Evolutionary conservation across 176 grass and related monocot species (phyloP), one percentile per base, ranked within the genome.

Genomic region (Oryza punctata): DNA sequence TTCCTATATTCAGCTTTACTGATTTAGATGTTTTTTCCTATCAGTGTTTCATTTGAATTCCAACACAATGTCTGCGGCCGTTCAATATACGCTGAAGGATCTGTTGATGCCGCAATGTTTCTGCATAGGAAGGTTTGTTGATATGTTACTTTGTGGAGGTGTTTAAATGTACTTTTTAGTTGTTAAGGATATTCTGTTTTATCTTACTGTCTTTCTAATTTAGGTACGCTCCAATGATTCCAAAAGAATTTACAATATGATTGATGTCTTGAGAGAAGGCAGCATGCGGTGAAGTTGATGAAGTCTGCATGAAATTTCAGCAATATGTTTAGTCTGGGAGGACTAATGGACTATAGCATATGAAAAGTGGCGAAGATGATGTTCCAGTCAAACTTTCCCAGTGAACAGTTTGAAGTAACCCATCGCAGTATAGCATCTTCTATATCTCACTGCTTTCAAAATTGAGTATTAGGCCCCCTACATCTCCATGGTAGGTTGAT

Each of bases 1-100:
- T 88, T 18, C 19, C 49, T 45, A 32, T 27, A 44, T 74, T 64
- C 24, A 74, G 60, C 37, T 68, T 61, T 73, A 29, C 50, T 77
- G 45, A 54, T 72, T 72, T 59, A 16, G 66, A 37, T 70, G 29
- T 88, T n/a, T 84, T 67, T 21, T 40, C n/a, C 35, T 86, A 28
- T 21, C 83, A 98, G 91, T 63, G 96, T 95, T 90, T 95, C 96
- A 63, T 90, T 98, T 70, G 93, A 95, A 89, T 94, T 94, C 93
- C 93, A 98, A 65, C 96, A 98, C 85, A 98, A 98, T 77, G 89
- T 98, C 76, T 94, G 96, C 72, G 91, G 91, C 3, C 93, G 80
- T 76, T 95, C 91, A 77, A 89, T 94, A 60, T 98, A 98, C 70
- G 89, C 85, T 5, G 96, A 98, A 86, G 93, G 93, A 27, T 88